These are phyloP conservation scores for Tetrapisispora nanseiensis DNA, from an alignment of 805 yeast genomes.

Conservation along the genomic window DNA sequence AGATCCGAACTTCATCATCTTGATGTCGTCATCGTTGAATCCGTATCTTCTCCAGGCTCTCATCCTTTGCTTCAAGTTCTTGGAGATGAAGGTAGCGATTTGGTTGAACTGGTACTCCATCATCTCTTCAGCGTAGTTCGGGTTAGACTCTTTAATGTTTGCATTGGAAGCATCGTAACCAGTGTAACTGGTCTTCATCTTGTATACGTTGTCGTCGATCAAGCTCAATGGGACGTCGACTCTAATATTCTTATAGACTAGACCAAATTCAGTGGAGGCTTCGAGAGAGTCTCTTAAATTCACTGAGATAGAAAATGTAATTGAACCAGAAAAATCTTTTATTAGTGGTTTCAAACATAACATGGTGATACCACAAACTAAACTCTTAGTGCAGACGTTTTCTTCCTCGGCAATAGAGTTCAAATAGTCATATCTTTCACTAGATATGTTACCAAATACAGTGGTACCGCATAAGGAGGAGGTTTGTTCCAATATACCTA, in stretches of 20 bases:
- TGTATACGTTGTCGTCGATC: constrained; percentile 9
- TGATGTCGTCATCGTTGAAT: constrained; percentile 23
- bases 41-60: constrained; percentile 16
- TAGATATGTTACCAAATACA: constrained; percentile 4
- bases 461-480: constrained; percentile 23
- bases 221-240: constrained; percentile 20
- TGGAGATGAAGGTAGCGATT: constrained; percentile 14
- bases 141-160: background rate
- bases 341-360: constrained; percentile 20
- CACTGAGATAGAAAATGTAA: constrained; percentile 18
- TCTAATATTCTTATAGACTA: constrained; percentile 19
- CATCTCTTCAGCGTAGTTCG: constrained; percentile 10
- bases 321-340: constrained; percentile 10
- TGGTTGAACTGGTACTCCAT: constrained; percentile 19
- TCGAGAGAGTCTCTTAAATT: constrained; percentile 12
- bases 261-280: constrained; percentile 10
- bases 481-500: constrained; percentile 6
- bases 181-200: constrained; percentile 9
- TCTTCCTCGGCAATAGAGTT: constrained; percentile 4
- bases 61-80: constrained; percentile 9
- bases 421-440: constrained; percentile 2
- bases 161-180: constrained; percentile 15
- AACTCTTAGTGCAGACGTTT: constrained; percentile 17
- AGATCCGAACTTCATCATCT: constrained; percentile 19
- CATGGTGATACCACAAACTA: constrained; percentile 22